Evolutionary conservation across 129 eudicot genomes (phyloP), one percentile per base, ranked within the genome.

Genomic region (Gnaphalium uliginosum): DNA sequence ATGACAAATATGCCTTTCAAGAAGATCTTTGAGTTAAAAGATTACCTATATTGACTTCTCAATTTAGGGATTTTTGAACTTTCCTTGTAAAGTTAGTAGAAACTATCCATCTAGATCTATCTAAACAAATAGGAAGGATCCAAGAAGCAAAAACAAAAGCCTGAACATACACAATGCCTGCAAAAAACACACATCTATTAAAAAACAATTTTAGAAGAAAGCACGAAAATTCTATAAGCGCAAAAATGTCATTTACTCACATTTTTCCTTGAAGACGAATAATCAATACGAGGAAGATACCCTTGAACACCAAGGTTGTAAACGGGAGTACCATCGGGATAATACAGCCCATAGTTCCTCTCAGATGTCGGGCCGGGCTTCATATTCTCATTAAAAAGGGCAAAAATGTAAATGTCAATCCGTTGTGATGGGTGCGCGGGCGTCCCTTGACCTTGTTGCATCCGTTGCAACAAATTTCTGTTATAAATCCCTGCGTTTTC

Each of bases 361-460:
- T 94, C 99, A 0, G 99, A 94, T 0, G 88, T 73, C 0, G 99
- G 94, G 8, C 99, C 99, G 27, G 94, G 84, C 85, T 94, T 94
- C 73, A 85, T 35, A 83, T 94, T 81, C 88, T 94, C 99, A 17
- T 94, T 94, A 35, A 94, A 94, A 50, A 94, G 97, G 13, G 99
- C 99, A 75, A 94, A 94, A 46, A 94, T 96, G 69, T 87, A 91
- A 14, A 91, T 85, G 10, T 89, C 96, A 6, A 94, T 62, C 27
- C 85, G 96, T 51, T 79, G 86, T 1, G 89, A 78, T 4, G 99
- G 99, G 22, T 79, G 85, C 0, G 87, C 97, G 0, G 99, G 99
- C 10, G 99, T 94, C 43, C 96, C 90, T 81, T 94, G 87, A 17
- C 80, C 85, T 54, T 66, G 74, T 74, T 81, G 81, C 39, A 94